Percentiles rank a stretch among this genome's conserved stretches.
phyloP scores from a whole-genome alignment of 495 filamentous ascomycete genomes.

The Saxispiralis lemnorum region DNA sequence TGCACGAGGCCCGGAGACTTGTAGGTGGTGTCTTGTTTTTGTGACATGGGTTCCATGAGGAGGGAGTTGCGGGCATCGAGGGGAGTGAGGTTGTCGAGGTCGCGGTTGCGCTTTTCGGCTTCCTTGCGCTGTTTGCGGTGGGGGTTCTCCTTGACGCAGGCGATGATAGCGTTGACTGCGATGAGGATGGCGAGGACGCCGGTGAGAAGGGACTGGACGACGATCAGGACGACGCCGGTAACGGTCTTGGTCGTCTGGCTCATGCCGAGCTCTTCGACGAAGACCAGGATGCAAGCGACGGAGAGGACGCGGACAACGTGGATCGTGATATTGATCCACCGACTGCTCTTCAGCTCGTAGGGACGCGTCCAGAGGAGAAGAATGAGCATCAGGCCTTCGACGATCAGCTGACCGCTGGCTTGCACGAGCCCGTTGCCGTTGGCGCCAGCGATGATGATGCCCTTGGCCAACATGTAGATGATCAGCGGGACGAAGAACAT shows the following conservation, averaged over 20 bases:
- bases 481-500: slow-evolving; percentile 89
- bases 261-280: slow-evolving; percentile 84
- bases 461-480: slow-evolving; percentile 82
- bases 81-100: slow-evolving; percentile 74
- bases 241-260: slow-evolving; percentile 90
- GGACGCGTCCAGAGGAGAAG: slow-evolving; percentile 72
- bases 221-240: slow-evolving; percentile 76
- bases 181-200: slow-evolving; percentile 76
- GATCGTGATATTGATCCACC: slow-evolving; percentile 87
- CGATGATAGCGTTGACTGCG: slow-evolving; percentile 69
- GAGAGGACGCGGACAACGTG: slow-evolving; percentile 88
- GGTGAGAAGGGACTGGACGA: slow-evolving; percentile 69
- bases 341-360: slow-evolving; percentile 66
- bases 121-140: slow-evolving; percentile 72
- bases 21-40: slow-evolving; percentile 17
- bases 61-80: slow-evolving; percentile 82
- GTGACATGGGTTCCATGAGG: slow-evolving; percentile 37
- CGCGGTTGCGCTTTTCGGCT: slow-evolving; percentile 68
- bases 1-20: slow-evolving; percentile 8
- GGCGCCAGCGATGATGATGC: slow-evolving; percentile 67
- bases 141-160: slow-evolving; percentile 72
- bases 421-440: slow-evolving; percentile 77
- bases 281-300: slow-evolving; percentile 74
- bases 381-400: slow-evolving; percentile 53
- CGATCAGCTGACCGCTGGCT: slow-evolving; percentile 55